Evolutionary conservation across 805 yeast genomes (phyloP), one percentile per base, ranked within the genome.

Genomic region (Monosporozyma unispora): DNA sequence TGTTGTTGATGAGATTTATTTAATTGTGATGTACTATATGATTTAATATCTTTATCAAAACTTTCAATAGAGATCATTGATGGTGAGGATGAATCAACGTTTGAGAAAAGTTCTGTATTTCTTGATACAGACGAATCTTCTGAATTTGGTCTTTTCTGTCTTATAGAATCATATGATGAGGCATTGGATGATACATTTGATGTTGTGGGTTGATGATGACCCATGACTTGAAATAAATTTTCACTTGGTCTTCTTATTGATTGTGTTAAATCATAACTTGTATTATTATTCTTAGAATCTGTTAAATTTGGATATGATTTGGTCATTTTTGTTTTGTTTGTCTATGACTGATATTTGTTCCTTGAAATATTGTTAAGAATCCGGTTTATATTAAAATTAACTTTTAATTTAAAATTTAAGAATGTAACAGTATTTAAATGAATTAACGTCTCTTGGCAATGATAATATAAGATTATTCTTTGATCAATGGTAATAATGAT

Each of bases 101-200:
- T 29, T 61, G 53, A 11, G 66, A 61, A 38, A 63, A 63, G 37
- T 21, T 60, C 66, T 2, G 64, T 54, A 18, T 55, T 57, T 21
- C 55, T 51, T 5, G 67, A 59, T 12, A 54, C 54, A 3, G 59
- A 56, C 4, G 67, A 62, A 23, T 60, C 66, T 37, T 60, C 57
- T 4, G 66, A 62, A 9, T 55, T 55, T 7, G 67, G 66, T 40
- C 67, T 52, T n/a, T 46, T 38, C 2, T 28, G 37, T 44, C 46
- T 44, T 10, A 25, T 41, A 10, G 5, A 6, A 7, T 41, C 44
- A 14, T 39, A 22, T 22, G 28, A 18, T 19, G 23, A 19, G 39
- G 39, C 12, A 35, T 33, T 33, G 14, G 37, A 7, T 4, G 18
- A 12, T 14, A 5, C 18, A 7, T 7, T n/a, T 35, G 19, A 35